Conservation (phyloP, 441 rosid genomes). For the Viola pubescens region DNA sequence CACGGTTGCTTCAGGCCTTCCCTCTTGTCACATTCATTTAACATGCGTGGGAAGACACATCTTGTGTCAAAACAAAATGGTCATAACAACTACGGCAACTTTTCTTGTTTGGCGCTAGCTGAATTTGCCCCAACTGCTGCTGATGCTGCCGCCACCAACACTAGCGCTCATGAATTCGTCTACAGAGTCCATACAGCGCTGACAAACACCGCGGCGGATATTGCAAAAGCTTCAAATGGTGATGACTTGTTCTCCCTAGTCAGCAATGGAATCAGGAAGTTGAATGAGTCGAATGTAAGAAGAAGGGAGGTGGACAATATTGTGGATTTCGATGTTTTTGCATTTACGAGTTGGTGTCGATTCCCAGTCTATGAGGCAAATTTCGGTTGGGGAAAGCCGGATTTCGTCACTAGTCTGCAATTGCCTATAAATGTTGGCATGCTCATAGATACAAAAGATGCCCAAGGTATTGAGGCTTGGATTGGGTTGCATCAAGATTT, state of each 20-base stretch:
- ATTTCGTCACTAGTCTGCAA: background rate
- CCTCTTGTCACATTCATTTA: background rate
- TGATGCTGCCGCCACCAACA: background rate
- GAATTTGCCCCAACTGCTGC: too few relatives aligned
- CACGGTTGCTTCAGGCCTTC: conserved; percentile 4
- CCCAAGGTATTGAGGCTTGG: background rate
- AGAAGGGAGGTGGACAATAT: background rate
- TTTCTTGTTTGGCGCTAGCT: background rate
- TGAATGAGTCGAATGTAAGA: too few relatives aligned
- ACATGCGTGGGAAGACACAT: background rate
- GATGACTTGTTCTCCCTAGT: background rate
- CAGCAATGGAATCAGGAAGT: background rate
- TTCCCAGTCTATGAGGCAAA: background rate
- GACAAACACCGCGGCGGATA: background rate
- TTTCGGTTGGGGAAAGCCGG: conserved; percentile 7
- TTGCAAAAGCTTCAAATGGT: background rate
- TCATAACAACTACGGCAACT: background rate
- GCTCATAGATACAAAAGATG: background rate
- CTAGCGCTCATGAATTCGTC: background rate
- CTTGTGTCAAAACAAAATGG: background rate
- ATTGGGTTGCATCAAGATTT: background rate
- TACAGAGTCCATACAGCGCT: background rate
- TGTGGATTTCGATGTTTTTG: background rate
- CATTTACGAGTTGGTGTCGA: background rate
- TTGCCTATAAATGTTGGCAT: background rate